Conservation (phyloP, 176 grass and related monocot species). For the Aegilops speltoides region DNA sequence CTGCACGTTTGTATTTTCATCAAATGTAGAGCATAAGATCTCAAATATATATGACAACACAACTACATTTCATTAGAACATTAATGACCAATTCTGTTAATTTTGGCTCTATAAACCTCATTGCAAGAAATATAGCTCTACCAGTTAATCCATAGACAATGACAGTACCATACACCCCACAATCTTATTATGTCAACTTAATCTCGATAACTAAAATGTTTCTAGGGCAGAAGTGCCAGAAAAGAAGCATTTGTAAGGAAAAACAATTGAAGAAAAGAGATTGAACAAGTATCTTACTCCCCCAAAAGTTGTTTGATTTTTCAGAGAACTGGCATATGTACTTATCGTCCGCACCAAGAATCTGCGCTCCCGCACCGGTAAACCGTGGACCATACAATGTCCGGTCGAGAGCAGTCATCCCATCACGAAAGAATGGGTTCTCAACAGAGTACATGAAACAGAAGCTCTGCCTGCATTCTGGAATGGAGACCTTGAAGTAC, state of each 20-base stretch:
- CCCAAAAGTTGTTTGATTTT: conserved; percentile 95
- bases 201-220: background rate
- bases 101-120: background rate
- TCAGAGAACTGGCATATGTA: conserved; percentile 89
- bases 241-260: background rate
- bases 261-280: background rate
- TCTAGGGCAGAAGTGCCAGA: background rate
- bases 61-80: background rate
- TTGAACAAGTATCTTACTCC: conserved; percentile 59
- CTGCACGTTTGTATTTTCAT: conserved; percentile 20
- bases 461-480: conserved; percentile 69
- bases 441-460: conserved; percentile 97
- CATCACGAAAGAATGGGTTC: conserved; percentile 76
- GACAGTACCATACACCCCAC: background rate
- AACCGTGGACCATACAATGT: conserved; percentile 53
- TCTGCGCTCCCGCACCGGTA: conserved; percentile 83
- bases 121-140: background rate
- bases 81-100: background rate
- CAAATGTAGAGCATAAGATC: background rate
- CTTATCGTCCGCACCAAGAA: conserved; percentile 85
- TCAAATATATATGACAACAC: background rate
- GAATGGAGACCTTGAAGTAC: conserved; percentile 96
- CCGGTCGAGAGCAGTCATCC: conserved; percentile 61
- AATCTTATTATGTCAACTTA: background rate
- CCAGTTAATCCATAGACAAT: background rate